phyloP scores from a whole-genome alignment of 108 stramenopile genomes.

The Poteriospumella lacustris region DNA sequence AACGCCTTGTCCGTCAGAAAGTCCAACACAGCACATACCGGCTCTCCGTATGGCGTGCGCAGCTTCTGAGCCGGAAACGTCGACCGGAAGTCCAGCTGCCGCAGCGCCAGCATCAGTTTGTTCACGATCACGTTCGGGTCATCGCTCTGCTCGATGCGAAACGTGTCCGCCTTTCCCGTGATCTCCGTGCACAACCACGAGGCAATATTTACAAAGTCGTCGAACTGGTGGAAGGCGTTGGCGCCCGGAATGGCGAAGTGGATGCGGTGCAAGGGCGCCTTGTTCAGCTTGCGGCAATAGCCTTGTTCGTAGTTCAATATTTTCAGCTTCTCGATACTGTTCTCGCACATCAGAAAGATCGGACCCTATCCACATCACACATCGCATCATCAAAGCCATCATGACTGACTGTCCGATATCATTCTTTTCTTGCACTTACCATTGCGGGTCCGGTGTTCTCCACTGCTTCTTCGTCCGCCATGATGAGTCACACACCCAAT shows the following conservation, averaged over 20 bases:
- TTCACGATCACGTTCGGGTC: constrained; percentile 58
- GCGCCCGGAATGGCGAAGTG: constrained; percentile 45
- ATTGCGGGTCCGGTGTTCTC: too few relatives aligned
- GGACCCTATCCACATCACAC: too few relatives aligned
- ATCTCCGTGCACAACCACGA: constrained; percentile 27
- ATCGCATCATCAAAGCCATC: too few relatives aligned
- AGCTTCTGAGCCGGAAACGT: constrained; percentile 54
- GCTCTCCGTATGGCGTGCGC: constrained; percentile 46
- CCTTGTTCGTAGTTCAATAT: constrained; percentile 49
- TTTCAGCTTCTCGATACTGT: constrained; percentile 52
- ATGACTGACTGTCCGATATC: too few relatives aligned
- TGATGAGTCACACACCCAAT: too few relatives aligned
- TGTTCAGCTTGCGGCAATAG: constrained; percentile 41
- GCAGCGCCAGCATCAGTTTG: constrained; percentile 57
- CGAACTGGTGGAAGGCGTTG: constrained; percentile 43
- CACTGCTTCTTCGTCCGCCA: too few relatives aligned
- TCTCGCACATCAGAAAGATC: constrained; percentile 42
- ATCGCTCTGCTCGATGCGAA: constrained; percentile 51
- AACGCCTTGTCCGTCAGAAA: constrained; percentile 53
- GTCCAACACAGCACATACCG: constrained; percentile 51
- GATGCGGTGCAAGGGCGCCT: constrained; percentile 32
- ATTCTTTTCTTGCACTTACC: too few relatives aligned
- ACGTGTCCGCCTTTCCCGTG: constrained; percentile 37
- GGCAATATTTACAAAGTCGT: constrained; percentile 14
- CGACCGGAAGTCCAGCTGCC: constrained; percentile 43